A percentile compares a stretch with the other conserved stretches of the same genome.
phyloP scores from a whole-genome alignment of 139 green algal species.

The Picochlorum sp. region DNA sequence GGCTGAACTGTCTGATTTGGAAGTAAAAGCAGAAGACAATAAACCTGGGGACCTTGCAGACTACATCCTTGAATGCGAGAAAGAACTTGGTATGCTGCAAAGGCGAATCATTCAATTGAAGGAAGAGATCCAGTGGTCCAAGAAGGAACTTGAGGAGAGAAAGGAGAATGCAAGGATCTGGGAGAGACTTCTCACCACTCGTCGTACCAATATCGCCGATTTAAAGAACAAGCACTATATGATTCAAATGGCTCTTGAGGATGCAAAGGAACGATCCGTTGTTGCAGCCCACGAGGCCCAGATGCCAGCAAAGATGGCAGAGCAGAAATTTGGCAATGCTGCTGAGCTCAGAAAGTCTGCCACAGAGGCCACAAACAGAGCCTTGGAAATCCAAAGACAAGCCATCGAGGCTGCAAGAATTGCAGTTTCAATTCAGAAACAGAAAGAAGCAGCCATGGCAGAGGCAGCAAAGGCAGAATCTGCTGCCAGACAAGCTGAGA shows the following conservation, averaged over 20 bases:
- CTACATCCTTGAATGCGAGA: conserved; percentile 22
- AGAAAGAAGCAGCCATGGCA: conserved; percentile 1
- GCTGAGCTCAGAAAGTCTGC: conserved; percentile 7
- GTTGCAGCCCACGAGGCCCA: conserved; percentile 18
- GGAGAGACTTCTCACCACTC: conserved; percentile 8
- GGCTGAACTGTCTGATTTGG: conserved; percentile 18
- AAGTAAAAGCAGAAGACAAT: conserved; percentile 1
- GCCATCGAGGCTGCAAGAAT: neutral
- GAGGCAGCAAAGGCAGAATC: neutral
- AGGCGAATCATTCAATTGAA: conserved; percentile 18
- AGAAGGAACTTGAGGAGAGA: neutral
- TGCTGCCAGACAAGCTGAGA: neutral
- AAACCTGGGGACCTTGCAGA: conserved; percentile 16
- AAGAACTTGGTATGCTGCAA: conserved; percentile 19
- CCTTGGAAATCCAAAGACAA: conserved; percentile 1
- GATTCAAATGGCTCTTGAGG: conserved; percentile 4
- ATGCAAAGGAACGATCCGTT: neutral
- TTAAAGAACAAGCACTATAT: conserved; percentile 15
- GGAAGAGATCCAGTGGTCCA: conserved; percentile 12
- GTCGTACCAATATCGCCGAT: conserved; percentile 6
- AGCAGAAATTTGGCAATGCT: conserved; percentile 25
- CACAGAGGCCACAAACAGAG: neutral
- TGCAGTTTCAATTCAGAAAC: neutral
- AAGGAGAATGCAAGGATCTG: conserved; percentile 5
- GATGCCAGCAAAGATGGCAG: conserved; percentile 15